Base-by-base conservation (phyloP, 1,139 yeast species). In the Hyphopichia burtonii region DNA sequence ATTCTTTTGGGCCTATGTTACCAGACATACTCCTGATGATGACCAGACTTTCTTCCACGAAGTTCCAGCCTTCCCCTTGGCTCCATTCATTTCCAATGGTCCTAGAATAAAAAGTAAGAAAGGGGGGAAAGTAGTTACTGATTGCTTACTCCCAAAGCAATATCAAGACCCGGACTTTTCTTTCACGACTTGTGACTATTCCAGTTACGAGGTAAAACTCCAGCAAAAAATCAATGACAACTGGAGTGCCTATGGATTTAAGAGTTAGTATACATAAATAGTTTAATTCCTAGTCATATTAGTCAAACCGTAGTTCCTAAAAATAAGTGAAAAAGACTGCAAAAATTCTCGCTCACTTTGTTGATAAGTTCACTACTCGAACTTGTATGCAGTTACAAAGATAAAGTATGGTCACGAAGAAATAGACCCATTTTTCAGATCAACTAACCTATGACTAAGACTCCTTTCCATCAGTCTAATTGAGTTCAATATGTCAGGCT, bases 61-160 rank as follows among this genome's bases (percentile, higher is more conserved):
- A 28, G 47, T 34, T 14, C 28, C 34, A 6, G 37, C 55, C 3
- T 53, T 51, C 31, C 42, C 56, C 10, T 41, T 53, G 37, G 54
- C 54, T 9, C 58, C 56, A 36, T 54, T 53, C 36, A 46, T 52
- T 18, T 33, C 46, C 8, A 52, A 48, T 31, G 44, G 50, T 10
- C 42, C 43, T 30, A 25, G 52, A 34, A 44, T 42, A 9, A 43
- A 46, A 28, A 44, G 44, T 16, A 16, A 34, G 34, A 47, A 39
- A 36, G 58, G 58, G 31, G 58, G 56, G n/a, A 52, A 52, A 32
- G 44, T 44, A 36, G 56, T 52, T 23, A 53, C 56, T 1, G 47
- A 49, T 32, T 52, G 54, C 34, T 43, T 54, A 17, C 44, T 54
- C 34, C 48, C 51, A 15, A 31, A 38, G 7, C 50, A 52, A 31